These are phyloP conservation scores for Mycosarcoma mackinlayi DNA, from an alignment of 1,284 basidiomycete genomes.

Conservation along the genomic window DNA sequence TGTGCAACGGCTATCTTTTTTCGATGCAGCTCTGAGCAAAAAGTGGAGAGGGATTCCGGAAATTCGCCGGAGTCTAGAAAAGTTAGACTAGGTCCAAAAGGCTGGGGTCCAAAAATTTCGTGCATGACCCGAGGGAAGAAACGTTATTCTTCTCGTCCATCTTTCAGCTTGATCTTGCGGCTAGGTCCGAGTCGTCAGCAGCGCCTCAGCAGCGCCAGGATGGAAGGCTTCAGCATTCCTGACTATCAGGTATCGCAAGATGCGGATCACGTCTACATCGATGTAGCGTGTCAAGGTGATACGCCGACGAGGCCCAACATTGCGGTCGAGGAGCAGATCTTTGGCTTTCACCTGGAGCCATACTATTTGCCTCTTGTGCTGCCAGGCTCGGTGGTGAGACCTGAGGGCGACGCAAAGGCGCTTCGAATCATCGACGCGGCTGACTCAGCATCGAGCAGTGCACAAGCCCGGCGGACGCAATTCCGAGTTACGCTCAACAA, in stretches of 20 bases:
- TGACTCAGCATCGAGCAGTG: conserved; percentile 1
- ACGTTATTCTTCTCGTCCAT: neutral
- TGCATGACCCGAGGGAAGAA: too few species aligned
- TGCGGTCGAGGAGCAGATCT: conserved; percentile 39
- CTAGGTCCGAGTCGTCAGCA: too few species aligned
- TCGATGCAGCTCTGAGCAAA: too few species aligned
- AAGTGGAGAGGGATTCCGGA: too few species aligned
- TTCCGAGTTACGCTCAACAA: conserved; percentile 29
- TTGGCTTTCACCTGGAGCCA: conserved; percentile 36
- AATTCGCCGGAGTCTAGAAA: too few species aligned
- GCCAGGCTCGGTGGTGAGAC: conserved; percentile 11
- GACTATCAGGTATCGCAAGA: conserved; percentile 23
- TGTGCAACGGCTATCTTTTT: too few species aligned
- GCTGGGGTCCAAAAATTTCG: conserved; percentile 6
- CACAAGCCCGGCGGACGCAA: neutral
- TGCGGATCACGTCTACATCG: conserved; percentile 22
- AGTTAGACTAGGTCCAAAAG: too few species aligned
- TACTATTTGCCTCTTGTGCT: conserved; percentile 46
- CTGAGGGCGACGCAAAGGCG: neutral
- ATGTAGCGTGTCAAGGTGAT: conserved; percentile 1
- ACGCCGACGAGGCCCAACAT: conserved; percentile 16
- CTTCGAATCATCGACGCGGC: neutral
- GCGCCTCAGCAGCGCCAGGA: neutral
- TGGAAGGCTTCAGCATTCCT: conserved; percentile 40
- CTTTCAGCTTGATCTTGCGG: too few species aligned